These are phyloP conservation scores for Logfia minima DNA, from an alignment of 129 eudicot species.

Conservation along the genomic window DNA sequence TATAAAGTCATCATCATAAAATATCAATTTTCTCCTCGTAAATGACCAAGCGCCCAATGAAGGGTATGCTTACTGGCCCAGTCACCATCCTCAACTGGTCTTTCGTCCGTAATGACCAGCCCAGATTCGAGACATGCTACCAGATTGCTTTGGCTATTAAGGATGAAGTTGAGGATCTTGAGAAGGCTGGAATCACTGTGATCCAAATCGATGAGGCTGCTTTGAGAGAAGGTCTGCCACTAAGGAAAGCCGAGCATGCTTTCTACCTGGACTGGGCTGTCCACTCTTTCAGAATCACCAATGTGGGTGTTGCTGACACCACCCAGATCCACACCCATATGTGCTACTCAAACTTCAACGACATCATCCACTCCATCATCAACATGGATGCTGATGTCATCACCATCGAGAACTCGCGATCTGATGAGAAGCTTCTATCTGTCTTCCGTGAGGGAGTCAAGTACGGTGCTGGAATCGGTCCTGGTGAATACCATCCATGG, in stretches of 20 bases:
- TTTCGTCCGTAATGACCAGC: constrained; percentile 66
- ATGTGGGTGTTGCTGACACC: constrained; percentile 53
- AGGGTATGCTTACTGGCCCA: constrained; percentile 99
- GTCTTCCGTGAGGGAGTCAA: constrained; percentile 90
- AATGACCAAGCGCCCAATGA: constrained; percentile 93
- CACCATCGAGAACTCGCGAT: constrained; percentile 94
- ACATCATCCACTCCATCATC: constrained; percentile 88
- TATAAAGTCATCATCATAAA: no score
- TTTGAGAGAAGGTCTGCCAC: constrained; percentile 63
- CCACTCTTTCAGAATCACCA: constrained; percentile 65
- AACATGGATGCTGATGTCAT: constrained; percentile 98
- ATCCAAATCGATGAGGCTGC: constrained; percentile 73
- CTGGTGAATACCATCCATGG: constrained; percentile 88
- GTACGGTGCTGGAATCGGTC: constrained; percentile 91
- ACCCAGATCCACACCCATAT: constrained; percentile 96
- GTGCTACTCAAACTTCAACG: constrained; percentile 98
- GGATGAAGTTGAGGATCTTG: constrained; percentile 97
- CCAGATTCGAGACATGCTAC: constrained; percentile 76
- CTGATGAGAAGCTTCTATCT: constrained; percentile 92
- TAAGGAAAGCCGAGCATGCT: constrained; percentile 57
- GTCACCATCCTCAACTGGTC: constrained; percentile 77
- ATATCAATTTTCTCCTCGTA: not conserved
- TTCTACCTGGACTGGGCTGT: constrained; percentile 71
- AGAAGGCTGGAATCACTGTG: constrained; percentile 55
- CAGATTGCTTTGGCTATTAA: constrained; percentile 97